Evolutionary conservation across 768 basidiomycete species (phyloP).

Genomic region (Butyriboletus loyo): DNA sequence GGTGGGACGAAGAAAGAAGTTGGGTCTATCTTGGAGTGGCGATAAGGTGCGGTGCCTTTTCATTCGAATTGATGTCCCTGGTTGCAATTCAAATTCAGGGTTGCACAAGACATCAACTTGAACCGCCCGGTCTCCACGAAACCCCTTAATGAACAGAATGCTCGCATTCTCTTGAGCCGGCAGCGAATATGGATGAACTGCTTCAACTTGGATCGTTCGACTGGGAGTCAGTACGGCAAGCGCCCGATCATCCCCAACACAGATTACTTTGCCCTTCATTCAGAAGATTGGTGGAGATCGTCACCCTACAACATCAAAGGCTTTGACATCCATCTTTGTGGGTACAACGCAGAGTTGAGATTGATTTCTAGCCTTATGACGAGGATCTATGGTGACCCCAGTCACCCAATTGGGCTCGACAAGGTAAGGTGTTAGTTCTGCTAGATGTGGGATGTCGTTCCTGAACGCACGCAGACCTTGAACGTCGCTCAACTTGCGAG

Average conservation of each 20-base stretch:
- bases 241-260: slow-evolving; percentile 72
- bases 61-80: neutral
- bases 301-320: slow-evolving; percentile 65
- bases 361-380: slow-evolving; percentile 57
- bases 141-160: slow-evolving; percentile 75
- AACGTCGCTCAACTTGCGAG: slow-evolving; percentile 64
- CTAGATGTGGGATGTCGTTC: neutral
- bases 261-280: slow-evolving; percentile 74
- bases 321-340: slow-evolving; percentile 79
- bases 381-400: slow-evolving; percentile 70
- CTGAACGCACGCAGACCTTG: slow-evolving; percentile 41
- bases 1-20: slow-evolving; percentile 87
- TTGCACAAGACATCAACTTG: slow-evolving; percentile 87
- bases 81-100: slow-evolving; percentile 41
- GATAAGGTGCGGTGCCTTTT: slow-evolving; percentile 56
- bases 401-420: slow-evolving; percentile 72
- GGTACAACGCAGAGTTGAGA: slow-evolving; percentile 73
- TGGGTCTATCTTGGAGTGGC: slow-evolving; percentile 90
- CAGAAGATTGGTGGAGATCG: slow-evolving; percentile 65
- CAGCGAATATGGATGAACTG: slow-evolving; percentile 89
- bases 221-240: slow-evolving; percentile 86
- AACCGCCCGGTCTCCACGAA: slow-evolving; percentile 73
- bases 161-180: slow-evolving; percentile 85
- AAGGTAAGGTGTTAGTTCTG: slow-evolving; percentile 42
- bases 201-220: slow-evolving; percentile 87